Percentiles rank a stretch among this genome's conserved stretches.
These are phyloP conservation scores for Creolimax fragrantissima DNA, from an alignment of 78 protist species.

Conservation along the genomic window DNA sequence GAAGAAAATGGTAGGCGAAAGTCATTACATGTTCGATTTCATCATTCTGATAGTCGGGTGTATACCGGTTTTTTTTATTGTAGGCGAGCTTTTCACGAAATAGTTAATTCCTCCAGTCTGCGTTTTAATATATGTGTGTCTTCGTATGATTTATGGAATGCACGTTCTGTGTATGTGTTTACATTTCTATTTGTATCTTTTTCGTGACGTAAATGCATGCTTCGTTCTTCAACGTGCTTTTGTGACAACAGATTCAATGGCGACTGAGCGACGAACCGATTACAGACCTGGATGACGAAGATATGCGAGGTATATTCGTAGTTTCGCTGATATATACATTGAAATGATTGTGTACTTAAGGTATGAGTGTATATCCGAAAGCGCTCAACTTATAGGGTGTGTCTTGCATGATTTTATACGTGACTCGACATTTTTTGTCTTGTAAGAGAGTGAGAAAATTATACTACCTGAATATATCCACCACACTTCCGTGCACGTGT, in stretches of 20 bases:
- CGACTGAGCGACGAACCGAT: neutral
- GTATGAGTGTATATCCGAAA: neutral
- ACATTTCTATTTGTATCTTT: too few relatives aligned
- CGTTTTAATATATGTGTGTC: too few relatives aligned
- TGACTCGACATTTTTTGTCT: neutral
- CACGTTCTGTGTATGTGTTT: too few relatives aligned
- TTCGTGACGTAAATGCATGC: too few relatives aligned
- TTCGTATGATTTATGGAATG: too few relatives aligned
- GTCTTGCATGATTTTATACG: neutral
- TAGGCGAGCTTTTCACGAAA: neutral
- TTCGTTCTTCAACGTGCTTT: neutral
- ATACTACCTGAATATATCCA: neutral
- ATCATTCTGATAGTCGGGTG: too few relatives aligned
- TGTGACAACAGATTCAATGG: neutral
- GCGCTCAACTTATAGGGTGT: neutral
- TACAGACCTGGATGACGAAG: constrained; percentile 17
- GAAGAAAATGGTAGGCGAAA: constrained; percentile 79
- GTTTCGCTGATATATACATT: neutral
- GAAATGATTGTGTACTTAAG: neutral
- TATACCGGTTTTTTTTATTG: neutral
- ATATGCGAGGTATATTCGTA: neutral
- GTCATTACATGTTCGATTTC: too few relatives aligned
- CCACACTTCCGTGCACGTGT: neutral
- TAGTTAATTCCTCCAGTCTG: too few relatives aligned
- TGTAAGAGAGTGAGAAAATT: neutral